Percentiles rank a stretch among this genome's conserved stretches.
These are phyloP conservation scores for Aspergillus sp. DNA, from an alignment of 2,329 filamentous ascomycete genomes.

Conservation along the genomic window DNA sequence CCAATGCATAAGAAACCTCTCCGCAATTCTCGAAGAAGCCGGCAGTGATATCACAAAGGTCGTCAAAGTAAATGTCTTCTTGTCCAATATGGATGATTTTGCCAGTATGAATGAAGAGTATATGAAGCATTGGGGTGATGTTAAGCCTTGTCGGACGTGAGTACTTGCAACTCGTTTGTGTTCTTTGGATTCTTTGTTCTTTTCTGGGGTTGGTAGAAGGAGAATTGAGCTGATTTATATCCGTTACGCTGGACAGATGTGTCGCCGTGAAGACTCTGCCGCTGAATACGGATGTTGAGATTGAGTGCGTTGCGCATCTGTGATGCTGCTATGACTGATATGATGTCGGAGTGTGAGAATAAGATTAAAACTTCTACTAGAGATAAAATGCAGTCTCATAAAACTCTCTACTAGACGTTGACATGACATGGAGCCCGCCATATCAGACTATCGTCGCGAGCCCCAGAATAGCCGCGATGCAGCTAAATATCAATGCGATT, in stretches of 20 bases:
- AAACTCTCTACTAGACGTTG: too few relatives aligned
- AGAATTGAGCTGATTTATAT: neutral
- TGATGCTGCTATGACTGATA: neutral
- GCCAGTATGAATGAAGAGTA: constrained; percentile 83
- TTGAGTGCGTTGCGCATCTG: constrained; percentile 70
- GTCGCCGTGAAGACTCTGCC: constrained; percentile 89
- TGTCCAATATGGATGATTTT: constrained; percentile 69
- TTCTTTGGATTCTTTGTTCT: neutral
- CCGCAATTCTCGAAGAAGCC: constrained; percentile 63
- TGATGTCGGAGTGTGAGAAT: too few relatives aligned
- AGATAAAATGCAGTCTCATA: too few relatives aligned
- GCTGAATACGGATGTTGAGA: constrained; percentile 84
- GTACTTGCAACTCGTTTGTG: constrained; percentile 10
- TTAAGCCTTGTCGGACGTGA: constrained; percentile 62
- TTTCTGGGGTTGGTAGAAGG: neutral
- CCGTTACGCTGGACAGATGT: constrained; percentile 51
- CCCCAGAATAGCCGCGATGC: constrained; percentile 69
- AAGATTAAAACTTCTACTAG: too few relatives aligned
- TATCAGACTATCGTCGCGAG: constrained; percentile 71
- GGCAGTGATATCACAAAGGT: constrained; percentile 64
- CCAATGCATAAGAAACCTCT: constrained; percentile 64
- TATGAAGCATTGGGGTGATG: constrained; percentile 68
- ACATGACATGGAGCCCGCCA: neutral
- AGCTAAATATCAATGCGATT: constrained; percentile 73
- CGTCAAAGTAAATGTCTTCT: constrained; percentile 70